A percentile compares a stretch with the other conserved stretches of the same genome.
phyloP scores from a whole-genome alignment of 2,329 filamentous ascomycete species.

The Gliomastix tumulicola region DNA sequence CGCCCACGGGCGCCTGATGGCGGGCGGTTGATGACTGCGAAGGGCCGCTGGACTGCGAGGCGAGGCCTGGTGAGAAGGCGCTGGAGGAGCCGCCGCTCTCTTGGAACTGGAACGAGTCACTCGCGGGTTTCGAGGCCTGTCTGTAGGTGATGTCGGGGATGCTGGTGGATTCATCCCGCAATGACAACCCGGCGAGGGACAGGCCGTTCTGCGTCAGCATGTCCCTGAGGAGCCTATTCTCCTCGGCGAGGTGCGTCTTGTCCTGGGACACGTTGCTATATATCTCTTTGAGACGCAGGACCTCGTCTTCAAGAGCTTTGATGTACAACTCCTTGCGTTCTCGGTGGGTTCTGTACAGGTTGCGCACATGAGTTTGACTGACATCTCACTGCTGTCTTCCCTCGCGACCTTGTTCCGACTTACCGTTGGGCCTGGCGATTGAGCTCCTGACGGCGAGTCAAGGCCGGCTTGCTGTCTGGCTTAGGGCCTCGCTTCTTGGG shows the following conservation, averaged over 20 bases:
- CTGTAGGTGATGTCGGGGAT: too few relatives aligned
- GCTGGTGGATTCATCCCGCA: too few relatives aligned
- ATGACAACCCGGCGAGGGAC: conserved; percentile 19
- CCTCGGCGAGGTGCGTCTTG: conserved; percentile 67
- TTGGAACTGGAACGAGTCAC: background rate
- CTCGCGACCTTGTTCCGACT: too few relatives aligned
- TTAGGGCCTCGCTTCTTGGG: conserved; percentile 91
- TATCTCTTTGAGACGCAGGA: conserved; percentile 81
- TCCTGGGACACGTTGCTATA: conserved; percentile 68
- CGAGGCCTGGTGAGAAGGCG: conserved; percentile 40
- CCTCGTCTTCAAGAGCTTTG: conserved; percentile 86
- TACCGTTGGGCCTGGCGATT: conserved; percentile 96
- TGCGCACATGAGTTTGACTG: conserved; percentile 3
- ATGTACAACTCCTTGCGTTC: conserved; percentile 96
- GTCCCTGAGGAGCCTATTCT: conserved; percentile 68
- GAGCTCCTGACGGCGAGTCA: conserved; percentile 86
- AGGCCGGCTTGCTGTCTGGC: conserved; percentile 89
- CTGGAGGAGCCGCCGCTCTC: conserved; percentile 4
- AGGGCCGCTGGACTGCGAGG: conserved; percentile 32
- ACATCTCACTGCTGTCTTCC: conserved; percentile 1
- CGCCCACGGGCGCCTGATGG: conserved; percentile 17
- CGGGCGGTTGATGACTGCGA: conserved; percentile 24
- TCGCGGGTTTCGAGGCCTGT: background rate
- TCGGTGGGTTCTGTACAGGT: conserved; percentile 71
- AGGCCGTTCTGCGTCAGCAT: conserved; percentile 48